Base-by-base conservation (phyloP, 495 filamentous ascomycete species). In the Penicillium dipodomyicola region DNA sequence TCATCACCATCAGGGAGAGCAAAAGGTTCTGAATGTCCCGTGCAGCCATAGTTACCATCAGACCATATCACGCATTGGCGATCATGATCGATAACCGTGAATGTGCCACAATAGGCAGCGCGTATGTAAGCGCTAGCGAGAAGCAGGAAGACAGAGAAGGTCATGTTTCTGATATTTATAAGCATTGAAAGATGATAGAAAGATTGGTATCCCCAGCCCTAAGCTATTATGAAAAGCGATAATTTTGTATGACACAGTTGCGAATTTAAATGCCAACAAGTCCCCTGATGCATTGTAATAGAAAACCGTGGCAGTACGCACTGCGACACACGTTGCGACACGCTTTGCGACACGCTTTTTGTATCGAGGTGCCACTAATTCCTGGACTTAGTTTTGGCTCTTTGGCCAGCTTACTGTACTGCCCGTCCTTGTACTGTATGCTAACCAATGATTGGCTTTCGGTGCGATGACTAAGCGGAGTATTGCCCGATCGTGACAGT, bases 21-120 rank as follows among this genome's bases (percentile, higher is more conserved):
- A 50, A 50, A 50, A 27, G 48, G 27, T n/a, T 5, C 0, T 22
- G 20, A 39, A 11, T 50, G 20, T 15, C 47, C 47, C 20, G 32
- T 50, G 20, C 32, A 50, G 47, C 48, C 22, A 50, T 50, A n/a
- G 12, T 50, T 50, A 50, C 40, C 14, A 25, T 50, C 9, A 8
- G 33, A 50, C 48, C 33, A 50, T 40, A 50, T 50, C 33, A 50
- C 5, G 14, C 14, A 50, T 27, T 50, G 12, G 8, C 48, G 11
- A 39, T 50, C 33, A 39, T 50, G 11, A 40, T 50, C 22, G 6
- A 50, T 40, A 25, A 50, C 22, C 6, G 17, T 19, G 11, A 37
- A 17, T 23, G 2, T 37, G 10, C 47, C 19, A 35, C 17, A 19
- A 37, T 15, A 23, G 17, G 47, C 10, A 4, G 29, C n/a, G 47